These are phyloP conservation scores for Ganoderma resinaceum DNA, from an alignment of 1,284 basidiomycete genomes.

Conservation along the genomic window DNA sequence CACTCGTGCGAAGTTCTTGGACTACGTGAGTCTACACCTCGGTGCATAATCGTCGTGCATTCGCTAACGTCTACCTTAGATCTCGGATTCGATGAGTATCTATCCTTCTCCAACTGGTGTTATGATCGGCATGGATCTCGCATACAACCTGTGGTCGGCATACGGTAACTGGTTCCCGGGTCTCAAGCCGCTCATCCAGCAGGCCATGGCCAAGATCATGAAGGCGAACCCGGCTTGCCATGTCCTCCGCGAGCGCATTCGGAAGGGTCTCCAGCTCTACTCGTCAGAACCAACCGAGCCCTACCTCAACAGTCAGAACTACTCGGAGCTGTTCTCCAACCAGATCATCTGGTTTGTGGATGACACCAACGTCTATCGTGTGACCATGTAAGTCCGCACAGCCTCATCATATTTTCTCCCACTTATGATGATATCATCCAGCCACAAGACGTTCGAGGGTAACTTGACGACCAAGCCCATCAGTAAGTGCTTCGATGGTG, in stretches of 20 bases:
- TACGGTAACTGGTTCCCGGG: slow-evolving; percentile 99
- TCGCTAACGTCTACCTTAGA: slow-evolving; percentile 48
- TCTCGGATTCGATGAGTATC: slow-evolving; percentile 96
- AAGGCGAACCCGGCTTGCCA: slow-evolving; percentile 99
- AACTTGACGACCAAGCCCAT: slow-evolving; percentile 99
- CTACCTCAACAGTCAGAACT: slow-evolving; percentile 97
- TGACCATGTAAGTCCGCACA: slow-evolving; percentile 80
- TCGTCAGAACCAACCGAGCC: slow-evolving; percentile 99
- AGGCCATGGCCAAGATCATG: slow-evolving; percentile 99
- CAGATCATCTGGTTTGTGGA: slow-evolving; percentile 99
- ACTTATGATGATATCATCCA: slow-evolving; percentile 34
- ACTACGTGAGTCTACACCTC: slow-evolving; percentile 68
- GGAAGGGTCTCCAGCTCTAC: slow-evolving; percentile 98
- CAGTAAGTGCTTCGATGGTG: slow-evolving; percentile 57
- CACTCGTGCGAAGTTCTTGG: slow-evolving; percentile 97
- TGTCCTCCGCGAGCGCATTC: slow-evolving; percentile 97
- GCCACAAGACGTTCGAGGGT: slow-evolving; percentile 99
- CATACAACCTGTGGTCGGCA: slow-evolving; percentile 99
- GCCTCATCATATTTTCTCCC: background rate
- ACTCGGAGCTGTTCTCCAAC: slow-evolving; percentile 98
- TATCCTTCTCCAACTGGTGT: slow-evolving; percentile 98
- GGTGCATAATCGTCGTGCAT: background rate
- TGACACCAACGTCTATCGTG: slow-evolving; percentile 99
- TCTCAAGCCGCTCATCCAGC: slow-evolving; percentile 96
- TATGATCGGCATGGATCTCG: slow-evolving; percentile 98